Conservation (phyloP, 2,329 filamentous ascomycete genomes). For the Triangularia verruculosa region DNA sequence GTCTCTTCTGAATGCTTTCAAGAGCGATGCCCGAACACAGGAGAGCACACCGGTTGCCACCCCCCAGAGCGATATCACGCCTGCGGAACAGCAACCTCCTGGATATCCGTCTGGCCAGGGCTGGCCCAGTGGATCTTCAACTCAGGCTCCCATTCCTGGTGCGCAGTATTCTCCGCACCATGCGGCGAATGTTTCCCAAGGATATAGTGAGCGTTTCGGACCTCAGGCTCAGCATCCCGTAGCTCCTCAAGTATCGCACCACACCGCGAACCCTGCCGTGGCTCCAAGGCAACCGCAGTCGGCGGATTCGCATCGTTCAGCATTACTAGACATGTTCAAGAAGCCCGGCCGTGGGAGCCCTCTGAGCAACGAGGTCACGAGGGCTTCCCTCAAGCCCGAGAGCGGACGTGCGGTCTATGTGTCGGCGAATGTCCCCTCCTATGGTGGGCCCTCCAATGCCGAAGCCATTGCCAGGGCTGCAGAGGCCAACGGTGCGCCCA, state of each 20-base stretch:
- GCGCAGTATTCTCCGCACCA: conserved; percentile 25
- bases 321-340: conserved; percentile 55
- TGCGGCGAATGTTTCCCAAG: conserved; percentile 11
- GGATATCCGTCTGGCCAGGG: conserved; percentile 3
- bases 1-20: conserved; percentile 42
- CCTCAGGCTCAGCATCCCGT: not conserved
- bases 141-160: conserved; percentile 21
- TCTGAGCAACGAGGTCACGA: conserved; percentile 26
- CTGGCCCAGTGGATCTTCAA: conserved; percentile 16
- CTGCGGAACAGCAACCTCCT: conserved; percentile 15
- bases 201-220: conserved; percentile 1
- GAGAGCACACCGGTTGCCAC: conserved; percentile 18
- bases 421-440: conserved; percentile 10
- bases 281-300: conserved; percentile 21
- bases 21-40: conserved; percentile 27
- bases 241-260: conserved; percentile 10
- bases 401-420: not conserved
- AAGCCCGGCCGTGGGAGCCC: conserved; percentile 34
- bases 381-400: conserved; percentile 8
- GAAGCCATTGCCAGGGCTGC: conserved; percentile 30
- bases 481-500: conserved; percentile 32
- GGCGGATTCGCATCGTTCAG: conserved; percentile 44
- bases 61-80: conserved; percentile 9
- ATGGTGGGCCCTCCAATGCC: conserved; percentile 25
- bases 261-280: conserved; percentile 3